A percentile compares a stretch with the other conserved stretches of the same genome.
Conservation (phyloP, 768 basidiomycete species). For the Boletus edulis region DNA sequence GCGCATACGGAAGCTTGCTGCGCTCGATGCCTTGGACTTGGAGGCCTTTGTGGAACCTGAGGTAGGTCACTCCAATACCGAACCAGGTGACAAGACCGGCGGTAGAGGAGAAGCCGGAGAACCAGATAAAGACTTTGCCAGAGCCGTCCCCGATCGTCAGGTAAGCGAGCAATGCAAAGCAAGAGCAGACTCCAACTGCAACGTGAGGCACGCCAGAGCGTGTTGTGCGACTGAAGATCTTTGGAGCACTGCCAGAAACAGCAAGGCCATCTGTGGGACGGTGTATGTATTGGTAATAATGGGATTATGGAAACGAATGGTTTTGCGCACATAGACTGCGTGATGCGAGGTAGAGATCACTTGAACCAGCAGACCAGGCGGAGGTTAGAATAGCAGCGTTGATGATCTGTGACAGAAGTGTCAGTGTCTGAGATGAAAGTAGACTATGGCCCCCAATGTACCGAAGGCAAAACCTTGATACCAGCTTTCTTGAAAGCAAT, state of each 20-base stretch:
- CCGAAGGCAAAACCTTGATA: background rate
- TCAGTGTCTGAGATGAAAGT: background rate
- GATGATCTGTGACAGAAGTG: background rate
- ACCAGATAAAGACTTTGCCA: slow-evolving; percentile 43
- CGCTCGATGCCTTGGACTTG: slow-evolving; percentile 49
- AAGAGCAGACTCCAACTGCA: slow-evolving; percentile 28
- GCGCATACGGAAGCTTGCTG: slow-evolving; percentile 43
- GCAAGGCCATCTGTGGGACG: slow-evolving; percentile 50
- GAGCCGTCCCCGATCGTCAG: slow-evolving; percentile 37
- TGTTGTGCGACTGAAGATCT: slow-evolving; percentile 43
- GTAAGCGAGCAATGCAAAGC: slow-evolving; percentile 39
- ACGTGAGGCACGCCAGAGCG: slow-evolving; percentile 45
- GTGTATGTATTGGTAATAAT: background rate
- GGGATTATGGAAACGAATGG: background rate
- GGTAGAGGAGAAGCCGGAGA: slow-evolving; percentile 34
- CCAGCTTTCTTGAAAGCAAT: background rate
- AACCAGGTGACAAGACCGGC: slow-evolving; percentile 45
- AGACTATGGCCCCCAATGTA: background rate
- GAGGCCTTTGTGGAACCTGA: slow-evolving; percentile 47
- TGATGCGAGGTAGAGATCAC: slow-evolving; percentile 3
- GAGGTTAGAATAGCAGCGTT: slow-evolving; percentile 4
- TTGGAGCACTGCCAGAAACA: slow-evolving; percentile 51
- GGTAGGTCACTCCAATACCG: slow-evolving; percentile 43
- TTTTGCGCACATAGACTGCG: background rate
- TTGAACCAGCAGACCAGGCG: slow-evolving; percentile 6